These are phyloP conservation scores for Aspergillus flavus DNA, from an alignment of 2,329 filamentous ascomycete genomes.

Conservation along the genomic window DNA sequence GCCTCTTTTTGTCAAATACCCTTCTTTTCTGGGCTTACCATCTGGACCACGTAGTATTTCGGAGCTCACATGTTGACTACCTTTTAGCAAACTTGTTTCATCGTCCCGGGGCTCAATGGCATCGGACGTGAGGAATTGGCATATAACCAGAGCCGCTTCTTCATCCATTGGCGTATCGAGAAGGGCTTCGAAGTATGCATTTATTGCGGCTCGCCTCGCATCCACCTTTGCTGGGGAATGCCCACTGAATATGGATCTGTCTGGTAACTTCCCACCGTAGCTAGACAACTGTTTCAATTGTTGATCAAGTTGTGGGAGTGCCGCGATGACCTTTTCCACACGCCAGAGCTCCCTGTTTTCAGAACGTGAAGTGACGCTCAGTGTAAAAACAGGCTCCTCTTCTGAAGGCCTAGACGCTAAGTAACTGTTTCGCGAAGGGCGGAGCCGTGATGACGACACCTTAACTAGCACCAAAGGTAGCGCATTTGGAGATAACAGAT, in stretches of 20 bases:
- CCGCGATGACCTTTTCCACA: slow-evolving; percentile 85
- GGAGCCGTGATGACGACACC: slow-evolving; percentile 92
- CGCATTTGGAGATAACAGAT: slow-evolving; percentile 85
- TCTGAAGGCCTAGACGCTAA: slow-evolving; percentile 78
- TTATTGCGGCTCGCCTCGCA: slow-evolving; percentile 76
- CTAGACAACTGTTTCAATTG: slow-evolving; percentile 73
- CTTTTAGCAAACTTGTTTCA: slow-evolving; percentile 53
- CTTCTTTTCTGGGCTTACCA: slow-evolving; percentile 73
- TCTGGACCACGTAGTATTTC: slow-evolving; percentile 56
- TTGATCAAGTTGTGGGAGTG: slow-evolving; percentile 79
- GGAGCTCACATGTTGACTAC: slow-evolving; percentile 33
- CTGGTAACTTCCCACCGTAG: slow-evolving; percentile 77
- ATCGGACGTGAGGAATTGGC: slow-evolving; percentile 77
- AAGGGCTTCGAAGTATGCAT: slow-evolving; percentile 82
- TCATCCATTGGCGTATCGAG: slow-evolving; percentile 82
- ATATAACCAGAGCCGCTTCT: slow-evolving; percentile 75
- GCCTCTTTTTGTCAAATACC: slow-evolving; percentile 92
- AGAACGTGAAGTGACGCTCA: slow-evolving; percentile 79
- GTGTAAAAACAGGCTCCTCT: slow-evolving; percentile 90
- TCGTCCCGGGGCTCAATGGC: slow-evolving; percentile 59
- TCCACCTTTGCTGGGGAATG: slow-evolving; percentile 94
- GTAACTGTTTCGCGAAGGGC: slow-evolving; percentile 84
- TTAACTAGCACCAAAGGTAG: slow-evolving; percentile 81
- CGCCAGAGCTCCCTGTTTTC: slow-evolving; percentile 75
- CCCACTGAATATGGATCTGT: slow-evolving; percentile 82